These are phyloP conservation scores for Trichoderma gamsii DNA, from an alignment of 495 filamentous ascomycete genomes.

Conservation along the genomic window DNA sequence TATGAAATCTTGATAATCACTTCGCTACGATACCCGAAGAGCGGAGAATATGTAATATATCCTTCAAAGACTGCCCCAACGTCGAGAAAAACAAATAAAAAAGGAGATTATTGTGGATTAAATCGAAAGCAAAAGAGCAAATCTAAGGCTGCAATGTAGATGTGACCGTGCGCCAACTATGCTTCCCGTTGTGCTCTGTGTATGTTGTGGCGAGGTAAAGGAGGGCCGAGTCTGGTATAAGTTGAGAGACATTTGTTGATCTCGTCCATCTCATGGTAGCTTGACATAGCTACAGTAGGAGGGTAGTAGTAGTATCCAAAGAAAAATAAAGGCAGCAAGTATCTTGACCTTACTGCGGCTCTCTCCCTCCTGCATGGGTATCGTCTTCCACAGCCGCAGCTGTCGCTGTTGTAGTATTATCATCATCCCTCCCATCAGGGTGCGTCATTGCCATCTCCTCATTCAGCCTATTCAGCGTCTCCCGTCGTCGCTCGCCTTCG, in stretches of 20 bases:
- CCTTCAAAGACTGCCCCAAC: neutral
- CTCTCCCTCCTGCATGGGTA: neutral
- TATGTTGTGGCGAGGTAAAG: neutral
- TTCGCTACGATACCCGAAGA: neutral
- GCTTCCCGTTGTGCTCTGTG: neutral
- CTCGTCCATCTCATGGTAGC: too few species aligned
- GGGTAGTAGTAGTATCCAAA: too few species aligned
- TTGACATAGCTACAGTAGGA: too few species aligned
- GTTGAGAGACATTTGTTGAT: neutral
- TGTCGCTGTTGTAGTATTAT: neutral
- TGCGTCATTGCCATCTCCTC: neutral
- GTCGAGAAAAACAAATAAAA: neutral
- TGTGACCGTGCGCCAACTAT: constrained; percentile 1
- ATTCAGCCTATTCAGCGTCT: neutral
- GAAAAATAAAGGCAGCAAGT: neutral
- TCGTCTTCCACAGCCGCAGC: constrained; percentile 3
- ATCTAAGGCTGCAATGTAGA: neutral
- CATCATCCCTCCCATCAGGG: neutral
- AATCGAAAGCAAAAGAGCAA: neutral
- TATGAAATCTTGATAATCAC: too few species aligned
- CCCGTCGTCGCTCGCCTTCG: constrained; percentile 26
- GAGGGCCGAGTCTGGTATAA: neutral
- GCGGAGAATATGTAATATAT: neutral
- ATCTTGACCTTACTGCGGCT: neutral
- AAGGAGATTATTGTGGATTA: neutral